Percentiles rank a stretch among this genome's conserved stretches.
phyloP scores from a whole-genome alignment of 2,329 filamentous ascomycete species.

The Cyphellophora attinorum region DNA sequence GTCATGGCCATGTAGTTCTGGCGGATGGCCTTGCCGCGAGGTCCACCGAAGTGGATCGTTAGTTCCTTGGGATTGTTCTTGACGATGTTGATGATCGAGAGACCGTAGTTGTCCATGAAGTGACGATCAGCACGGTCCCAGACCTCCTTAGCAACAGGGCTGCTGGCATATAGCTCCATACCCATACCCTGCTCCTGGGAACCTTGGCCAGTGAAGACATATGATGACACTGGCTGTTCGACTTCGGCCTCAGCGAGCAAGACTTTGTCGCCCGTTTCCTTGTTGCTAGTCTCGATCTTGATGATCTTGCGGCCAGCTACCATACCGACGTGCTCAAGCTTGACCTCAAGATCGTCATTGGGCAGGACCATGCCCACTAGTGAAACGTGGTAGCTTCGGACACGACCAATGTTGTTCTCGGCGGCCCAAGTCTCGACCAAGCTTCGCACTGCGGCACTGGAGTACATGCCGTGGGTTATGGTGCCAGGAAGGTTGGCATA shows the following conservation, averaged over 20 bases:
- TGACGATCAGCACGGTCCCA: constrained; percentile 98
- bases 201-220: constrained; percentile 96
- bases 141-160: constrained; percentile 87
- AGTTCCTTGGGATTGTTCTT: constrained; percentile 99
- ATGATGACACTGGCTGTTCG: constrained; percentile 91
- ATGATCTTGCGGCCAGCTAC: constrained; percentile 97
- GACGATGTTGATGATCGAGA: constrained; percentile 97
- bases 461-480: constrained; percentile 99
- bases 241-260: constrained; percentile 92
- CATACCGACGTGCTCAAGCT: constrained; percentile 95
- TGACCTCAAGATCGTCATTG: constrained; percentile 90
- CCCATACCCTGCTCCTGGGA: constrained; percentile 99
- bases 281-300: constrained; percentile 93
- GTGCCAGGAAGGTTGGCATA: constrained; percentile 94
- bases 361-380: constrained; percentile 98
- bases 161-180: constrained; percentile 95
- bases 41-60: constrained; percentile 94
- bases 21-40: constrained; percentile 91
- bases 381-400: constrained; percentile 92
- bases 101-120: constrained; percentile 97
- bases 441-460: constrained; percentile 88
- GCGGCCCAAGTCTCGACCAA: constrained; percentile 98
- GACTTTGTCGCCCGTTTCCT: constrained; percentile 93
- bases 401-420: constrained; percentile 95
- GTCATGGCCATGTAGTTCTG: constrained; percentile 99